Evolutionary conservation across 768 basidiomycete genomes (phyloP).

Genomic region (Termitomyces sp.): DNA sequence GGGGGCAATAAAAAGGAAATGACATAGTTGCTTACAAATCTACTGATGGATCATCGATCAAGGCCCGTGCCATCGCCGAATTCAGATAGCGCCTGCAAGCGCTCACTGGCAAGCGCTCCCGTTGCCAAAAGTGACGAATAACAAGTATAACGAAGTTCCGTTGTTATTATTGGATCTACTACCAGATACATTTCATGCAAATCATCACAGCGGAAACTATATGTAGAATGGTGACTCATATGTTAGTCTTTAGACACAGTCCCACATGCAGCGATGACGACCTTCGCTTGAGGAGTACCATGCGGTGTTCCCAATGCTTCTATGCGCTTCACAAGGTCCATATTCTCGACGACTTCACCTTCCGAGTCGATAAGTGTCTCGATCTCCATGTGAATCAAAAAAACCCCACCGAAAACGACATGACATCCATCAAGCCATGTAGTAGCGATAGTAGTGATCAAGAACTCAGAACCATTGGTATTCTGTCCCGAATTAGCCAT

Average conservation of each 20-base stretch:
- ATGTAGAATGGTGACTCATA: neutral
- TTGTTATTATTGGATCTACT: neutral
- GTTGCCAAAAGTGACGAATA: too few species aligned
- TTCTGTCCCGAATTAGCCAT: conserved; percentile 85
- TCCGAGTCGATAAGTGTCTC: conserved; percentile 17
- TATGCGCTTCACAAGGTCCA: conserved; percentile 62
- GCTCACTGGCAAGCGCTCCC: too few species aligned
- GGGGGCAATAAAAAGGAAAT: conserved; percentile 5
- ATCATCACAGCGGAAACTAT: neutral
- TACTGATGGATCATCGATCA: neutral
- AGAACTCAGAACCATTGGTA: conserved; percentile 84
- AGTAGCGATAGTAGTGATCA: conserved; percentile 72
- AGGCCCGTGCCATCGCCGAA: neutral
- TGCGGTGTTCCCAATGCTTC: conserved; percentile 43
- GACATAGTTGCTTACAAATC: conserved; percentile 4
- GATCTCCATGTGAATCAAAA: neutral
- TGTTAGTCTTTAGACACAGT: conserved; percentile 11
- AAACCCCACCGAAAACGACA: conserved; percentile 29
- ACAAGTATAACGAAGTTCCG: neutral
- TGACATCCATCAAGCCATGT: conserved; percentile 54
- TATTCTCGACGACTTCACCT: conserved; percentile 62
- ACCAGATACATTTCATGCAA: neutral
- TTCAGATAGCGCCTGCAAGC: too few species aligned
- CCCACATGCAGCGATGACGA: conserved; percentile 48
- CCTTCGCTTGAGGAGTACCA: conserved; percentile 39